These are phyloP conservation scores for Berberis vulgaris DNA, from an alignment of 164 flowering plant genomes.

Conservation along the genomic window DNA sequence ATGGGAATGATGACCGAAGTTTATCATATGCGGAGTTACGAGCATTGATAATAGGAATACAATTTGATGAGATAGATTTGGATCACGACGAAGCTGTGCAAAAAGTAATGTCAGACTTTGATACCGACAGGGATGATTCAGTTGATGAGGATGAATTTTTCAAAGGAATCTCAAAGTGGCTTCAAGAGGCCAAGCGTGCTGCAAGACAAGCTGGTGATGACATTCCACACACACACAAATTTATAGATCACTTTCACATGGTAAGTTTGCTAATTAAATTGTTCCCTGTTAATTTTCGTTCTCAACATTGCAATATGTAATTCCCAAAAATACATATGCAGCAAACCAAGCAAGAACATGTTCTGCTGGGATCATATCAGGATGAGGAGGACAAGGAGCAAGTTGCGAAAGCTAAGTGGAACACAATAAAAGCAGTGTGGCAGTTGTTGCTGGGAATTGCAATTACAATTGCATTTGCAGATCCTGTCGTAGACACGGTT, in stretches of 20 bases:
- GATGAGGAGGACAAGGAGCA: conserved; percentile 19
- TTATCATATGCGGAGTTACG: conserved; percentile 18
- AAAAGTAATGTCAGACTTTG: conserved; percentile 17
- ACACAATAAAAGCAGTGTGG: conserved; percentile 10
- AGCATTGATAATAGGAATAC: conserved; percentile 20
- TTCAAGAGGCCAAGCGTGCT: conserved; percentile 14
- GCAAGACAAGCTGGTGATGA: background rate
- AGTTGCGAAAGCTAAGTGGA: conserved; percentile 11
- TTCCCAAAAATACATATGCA: conserved; percentile 9
- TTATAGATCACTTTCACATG: conserved; percentile 14
- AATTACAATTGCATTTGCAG: conserved; percentile 19
- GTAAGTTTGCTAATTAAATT: conserved; percentile 2
- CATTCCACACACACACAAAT: conserved; percentile 8
- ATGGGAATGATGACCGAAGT: background rate
- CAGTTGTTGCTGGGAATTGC: conserved; percentile 17
- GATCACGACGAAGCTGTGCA: conserved; percentile 11
- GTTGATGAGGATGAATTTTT: conserved; percentile 12
- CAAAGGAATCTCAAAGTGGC: conserved; percentile 18
- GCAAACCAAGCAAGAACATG: conserved; percentile 16
- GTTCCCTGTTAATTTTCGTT: background rate
- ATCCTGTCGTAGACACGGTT: conserved; percentile 20
- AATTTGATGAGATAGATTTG: conserved; percentile 16
- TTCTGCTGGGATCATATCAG: conserved; percentile 5
- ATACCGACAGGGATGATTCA: conserved; percentile 4
- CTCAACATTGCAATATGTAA: background rate